phyloP scores from a whole-genome alignment of 345 rosid genomes.

The Schrenkiella parvula region DNA sequence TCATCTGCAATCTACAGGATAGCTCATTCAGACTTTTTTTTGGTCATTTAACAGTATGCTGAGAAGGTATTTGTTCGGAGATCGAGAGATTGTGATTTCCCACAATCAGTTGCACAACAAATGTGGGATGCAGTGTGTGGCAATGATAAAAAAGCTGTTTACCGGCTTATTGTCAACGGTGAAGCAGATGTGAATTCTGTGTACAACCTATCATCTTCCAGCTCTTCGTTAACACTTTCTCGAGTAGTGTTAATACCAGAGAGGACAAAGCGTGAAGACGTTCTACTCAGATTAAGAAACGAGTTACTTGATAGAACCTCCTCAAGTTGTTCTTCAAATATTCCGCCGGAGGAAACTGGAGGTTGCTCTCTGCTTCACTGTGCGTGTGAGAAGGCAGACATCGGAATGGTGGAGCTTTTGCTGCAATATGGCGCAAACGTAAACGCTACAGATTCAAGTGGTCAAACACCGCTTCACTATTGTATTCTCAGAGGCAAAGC shows the following conservation, averaged over 20 bases:
- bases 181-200: constrained; percentile 69
- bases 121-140: constrained; percentile 87
- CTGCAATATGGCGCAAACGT: constrained; percentile 89
- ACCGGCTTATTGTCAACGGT: constrained; percentile 69
- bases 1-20: not conserved
- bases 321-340: constrained; percentile 50
- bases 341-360: constrained; percentile 52
- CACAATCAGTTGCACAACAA: constrained; percentile 55
- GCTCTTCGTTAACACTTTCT: constrained; percentile 77
- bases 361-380: constrained; percentile 91
- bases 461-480: constrained; percentile 78
- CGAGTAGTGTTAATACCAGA: constrained; percentile 81
- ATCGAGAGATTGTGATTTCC: constrained; percentile 52
- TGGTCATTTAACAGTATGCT: constrained; percentile 61
- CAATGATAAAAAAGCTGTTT: constrained; percentile 89
- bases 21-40: not conserved
- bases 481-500: constrained; percentile 63
- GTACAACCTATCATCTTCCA: constrained; percentile 58
- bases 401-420: constrained; percentile 96
- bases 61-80: constrained; percentile 83
- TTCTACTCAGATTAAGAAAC: constrained; percentile 51
- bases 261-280: constrained; percentile 50
- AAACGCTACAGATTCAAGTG: constrained; percentile 70
- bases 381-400: constrained; percentile 91
- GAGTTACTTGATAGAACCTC: constrained; percentile 68